Evolutionary conservation across 1,139 yeast species (phyloP).

Genomic region (Kodamaea derodonti): DNA sequence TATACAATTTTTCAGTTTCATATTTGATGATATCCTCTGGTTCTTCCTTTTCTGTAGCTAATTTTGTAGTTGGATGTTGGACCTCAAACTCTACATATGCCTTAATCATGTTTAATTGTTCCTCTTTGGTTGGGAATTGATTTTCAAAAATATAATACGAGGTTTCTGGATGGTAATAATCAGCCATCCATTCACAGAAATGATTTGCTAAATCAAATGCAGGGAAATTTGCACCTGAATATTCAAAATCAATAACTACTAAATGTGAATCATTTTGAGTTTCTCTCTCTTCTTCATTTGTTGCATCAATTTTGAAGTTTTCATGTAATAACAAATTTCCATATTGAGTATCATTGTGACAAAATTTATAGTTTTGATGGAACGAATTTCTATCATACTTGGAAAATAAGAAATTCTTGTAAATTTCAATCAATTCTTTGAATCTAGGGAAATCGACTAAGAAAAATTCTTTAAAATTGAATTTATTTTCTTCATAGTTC

Average conservation of each 20-base stretch:
- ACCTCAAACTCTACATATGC: conserved; percentile 64
- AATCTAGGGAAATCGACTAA: conserved; percentile 50
- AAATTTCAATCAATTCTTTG: conserved; percentile 41
- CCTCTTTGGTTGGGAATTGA: conserved; percentile 61
- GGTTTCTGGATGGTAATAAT: conserved; percentile 66
- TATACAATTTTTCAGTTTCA: conserved; percentile 56
- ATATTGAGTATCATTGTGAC: conserved; percentile 95
- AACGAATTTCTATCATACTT: conserved; percentile 47
- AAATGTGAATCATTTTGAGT: conserved; percentile 58
- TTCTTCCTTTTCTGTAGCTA: conserved; percentile 11
- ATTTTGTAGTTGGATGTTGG: conserved; percentile 31
- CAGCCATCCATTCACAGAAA: conserved; percentile 93
- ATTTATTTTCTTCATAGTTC: conserved; percentile 20
- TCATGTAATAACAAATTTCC: conserved; percentile 71
- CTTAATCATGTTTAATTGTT: conserved; percentile 67
- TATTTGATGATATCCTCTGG: conserved; percentile 32
- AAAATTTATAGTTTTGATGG: conserved; percentile 59
- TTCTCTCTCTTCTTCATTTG: conserved; percentile 27
- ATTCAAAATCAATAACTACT: conserved; percentile 94
- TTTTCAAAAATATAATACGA: conserved; percentile 57
- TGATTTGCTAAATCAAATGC: conserved; percentile 91
- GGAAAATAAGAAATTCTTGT: conserved; percentile 60
- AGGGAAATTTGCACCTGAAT: conserved; percentile 89
- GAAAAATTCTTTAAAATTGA: conserved; percentile 40
- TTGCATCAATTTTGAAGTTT: conserved; percentile 30